phyloP scores from a whole-genome alignment of 495 filamentous ascomycete species.

The Mytilinidion resinicola region DNA sequence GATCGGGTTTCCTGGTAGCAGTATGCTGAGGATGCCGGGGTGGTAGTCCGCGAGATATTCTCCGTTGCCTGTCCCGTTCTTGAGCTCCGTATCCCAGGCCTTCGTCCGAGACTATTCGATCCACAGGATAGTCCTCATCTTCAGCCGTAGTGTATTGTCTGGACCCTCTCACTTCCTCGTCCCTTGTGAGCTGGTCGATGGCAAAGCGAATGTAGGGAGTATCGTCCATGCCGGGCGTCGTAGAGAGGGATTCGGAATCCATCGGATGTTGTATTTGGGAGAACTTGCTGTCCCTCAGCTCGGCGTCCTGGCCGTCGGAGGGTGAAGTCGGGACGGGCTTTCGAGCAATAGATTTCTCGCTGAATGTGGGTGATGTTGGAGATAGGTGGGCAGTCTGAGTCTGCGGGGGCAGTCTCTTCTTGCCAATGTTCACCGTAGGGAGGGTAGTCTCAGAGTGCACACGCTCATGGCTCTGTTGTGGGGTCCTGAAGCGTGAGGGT shows the following conservation, averaged over 20 bases:
- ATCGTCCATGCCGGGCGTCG: constrained; percentile 60
- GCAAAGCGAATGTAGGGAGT: constrained; percentile 67
- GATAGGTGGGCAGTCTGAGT: not conserved
- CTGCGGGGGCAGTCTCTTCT: not conserved
- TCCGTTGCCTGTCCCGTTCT: constrained; percentile 14
- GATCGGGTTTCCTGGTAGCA: not conserved
- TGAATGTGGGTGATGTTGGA: constrained; percentile 15
- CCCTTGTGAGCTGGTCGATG: constrained; percentile 63
- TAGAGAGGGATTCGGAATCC: constrained; percentile 38
- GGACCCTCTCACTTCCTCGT: constrained; percentile 48
- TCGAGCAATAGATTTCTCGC: constrained; percentile 8
- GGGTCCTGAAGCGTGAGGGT: constrained; percentile 31
- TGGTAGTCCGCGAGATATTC: constrained; percentile 10
- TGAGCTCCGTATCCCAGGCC: constrained; percentile 24
- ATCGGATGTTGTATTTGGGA: constrained; percentile 9
- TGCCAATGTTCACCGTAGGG: constrained; percentile 21
- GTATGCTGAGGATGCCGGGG: constrained; percentile 6
- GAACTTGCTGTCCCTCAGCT: constrained; percentile 21
- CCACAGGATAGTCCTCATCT: constrained; percentile 27
- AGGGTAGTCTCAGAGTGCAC: constrained; percentile 11
- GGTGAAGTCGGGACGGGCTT: not conserved
- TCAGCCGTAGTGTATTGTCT: constrained; percentile 20
- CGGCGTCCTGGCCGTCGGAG: constrained; percentile 1
- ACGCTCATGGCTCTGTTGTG: constrained; percentile 26
- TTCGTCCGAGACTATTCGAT: constrained; percentile 22